A percentile compares a stretch with the other conserved stretches of the same genome.
Evolutionary conservation across 495 filamentous ascomycete species (phyloP).

Genomic region (Penicillium antarcticum): DNA sequence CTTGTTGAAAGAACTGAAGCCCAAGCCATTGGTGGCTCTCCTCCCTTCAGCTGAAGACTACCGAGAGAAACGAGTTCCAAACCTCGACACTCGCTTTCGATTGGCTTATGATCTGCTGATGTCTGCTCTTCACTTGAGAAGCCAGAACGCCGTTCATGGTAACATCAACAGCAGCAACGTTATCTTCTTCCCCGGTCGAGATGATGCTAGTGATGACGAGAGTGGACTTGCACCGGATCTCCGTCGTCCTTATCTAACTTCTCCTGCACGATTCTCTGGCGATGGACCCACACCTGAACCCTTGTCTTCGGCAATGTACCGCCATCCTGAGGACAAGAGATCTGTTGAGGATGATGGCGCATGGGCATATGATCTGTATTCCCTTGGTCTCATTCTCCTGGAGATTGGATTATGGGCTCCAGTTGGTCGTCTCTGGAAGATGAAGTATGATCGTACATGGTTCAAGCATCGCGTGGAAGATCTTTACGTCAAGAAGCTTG

Average conservation of each 20-base stretch:
- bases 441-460: slow-evolving; percentile 60
- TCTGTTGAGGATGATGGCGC: slow-evolving; percentile 48
- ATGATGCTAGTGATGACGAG: slow-evolving; percentile 37
- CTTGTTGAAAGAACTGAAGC: slow-evolving; percentile 36
- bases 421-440: slow-evolving; percentile 63
- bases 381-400: slow-evolving; percentile 75
- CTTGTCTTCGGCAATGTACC: slow-evolving; percentile 63
- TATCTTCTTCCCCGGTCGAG: slow-evolving; percentile 63
- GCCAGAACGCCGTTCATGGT: slow-evolving; percentile 71
- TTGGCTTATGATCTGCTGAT: slow-evolving; percentile 76
- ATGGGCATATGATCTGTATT: slow-evolving; percentile 76
- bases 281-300: slow-evolving; percentile 53
- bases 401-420: slow-evolving; percentile 90
- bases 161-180: slow-evolving; percentile 79
- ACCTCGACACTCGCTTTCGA: slow-evolving; percentile 76
- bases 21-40: slow-evolving; percentile 47
- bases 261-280: slow-evolving; percentile 76
- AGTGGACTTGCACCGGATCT: slow-evolving; percentile 52
- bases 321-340: slow-evolving; percentile 72
- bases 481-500: slow-evolving; percentile 62
- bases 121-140: slow-evolving; percentile 72
- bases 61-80: slow-evolving; percentile 44
- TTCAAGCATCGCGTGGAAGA: slow-evolving; percentile 62
- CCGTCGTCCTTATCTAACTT: slow-evolving; percentile 71
- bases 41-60: slow-evolving; percentile 45